Evolutionary conservation across 345 rosid genomes (phyloP), one percentile per base, ranked within the genome.

Genomic region (Geranium brycei): DNA sequence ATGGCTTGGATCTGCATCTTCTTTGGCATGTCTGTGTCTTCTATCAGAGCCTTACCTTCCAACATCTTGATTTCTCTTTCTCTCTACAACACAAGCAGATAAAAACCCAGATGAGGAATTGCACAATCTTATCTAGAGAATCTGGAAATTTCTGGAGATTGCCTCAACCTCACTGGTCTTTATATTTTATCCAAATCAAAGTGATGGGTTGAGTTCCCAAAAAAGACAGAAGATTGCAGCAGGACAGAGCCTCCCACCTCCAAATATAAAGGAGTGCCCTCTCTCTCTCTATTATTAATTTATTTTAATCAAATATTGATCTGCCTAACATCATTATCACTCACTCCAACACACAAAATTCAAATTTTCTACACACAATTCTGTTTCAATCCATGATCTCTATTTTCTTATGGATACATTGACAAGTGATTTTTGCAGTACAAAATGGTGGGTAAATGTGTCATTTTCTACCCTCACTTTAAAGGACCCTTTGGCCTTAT

Each of bases 1-100:
- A 91, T 88, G 62, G 96, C 98, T 53, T 85, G 83, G 60, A 75
- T 68, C 80, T 88, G 98, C 98, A 91, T 87, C 85, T 87, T 89
- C 77, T 76, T 17, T 30, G 98, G 89, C 98, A 91, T 91, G 35
- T 91, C 96, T 64, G 95, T 83, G 77, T 91, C 98, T 68, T 88
- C 87, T 2, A 81, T 19, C 81, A 69, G 19, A 55, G 78, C 86
- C 59, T 75, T 79, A 13, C 83, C 86, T 66, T 79, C 79, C 79
- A 81, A 70, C 85, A 81, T 81, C 68, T 69, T 61, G 5, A 4
- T 35, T 7, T 35, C 41, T 35, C 41, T 35, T 7, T 35, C 41
- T 35, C 41, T 35, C 41, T 35, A 4, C 5, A 35, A 35, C 19
- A 35, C 66, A 47, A 47, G 10, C 53, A 6, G 53, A 47, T 47